Evolutionary conservation across 2,329 filamentous ascomycete species (phyloP).

Genomic region (Aspergillus cejpii): DNA sequence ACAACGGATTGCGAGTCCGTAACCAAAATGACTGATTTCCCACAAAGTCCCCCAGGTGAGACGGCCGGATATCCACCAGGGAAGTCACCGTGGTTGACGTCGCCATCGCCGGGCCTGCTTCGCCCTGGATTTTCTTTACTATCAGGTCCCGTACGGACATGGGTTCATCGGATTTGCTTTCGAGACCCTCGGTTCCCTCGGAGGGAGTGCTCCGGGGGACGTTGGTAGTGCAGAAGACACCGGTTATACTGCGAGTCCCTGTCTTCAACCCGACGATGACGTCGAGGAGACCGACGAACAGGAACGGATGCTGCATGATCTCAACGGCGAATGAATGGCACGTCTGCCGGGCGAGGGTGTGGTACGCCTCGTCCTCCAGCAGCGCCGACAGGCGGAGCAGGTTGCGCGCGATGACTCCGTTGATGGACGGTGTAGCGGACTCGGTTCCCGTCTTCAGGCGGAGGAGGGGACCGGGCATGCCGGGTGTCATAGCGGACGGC

Average conservation of each 20-base stretch:
- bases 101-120: slow-evolving; percentile 29
- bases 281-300: slow-evolving; percentile 75
- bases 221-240: slow-evolving; percentile 43
- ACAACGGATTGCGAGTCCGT: slow-evolving; percentile 31
- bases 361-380: slow-evolving; percentile 60
- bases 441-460: slow-evolving; percentile 95
- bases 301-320: slow-evolving; percentile 84
- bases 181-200: slow-evolving; percentile 11
- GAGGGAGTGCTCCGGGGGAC: slow-evolving; percentile 8
- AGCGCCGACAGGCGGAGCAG: slow-evolving; percentile 71
- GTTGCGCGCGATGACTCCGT: slow-evolving; percentile 79
- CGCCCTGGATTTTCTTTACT: slow-evolving; percentile 28
- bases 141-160: slow-evolving; percentile 26
- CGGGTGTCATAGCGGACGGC: slow-evolving; percentile 48
- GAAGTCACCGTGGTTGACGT: slow-evolving; percentile 31
- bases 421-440: slow-evolving; percentile 80
- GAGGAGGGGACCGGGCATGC: slow-evolving; percentile 59
- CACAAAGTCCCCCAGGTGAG: slow-evolving; percentile 30
- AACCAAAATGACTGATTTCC: slow-evolving; percentile 36
- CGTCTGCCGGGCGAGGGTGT: slow-evolving; percentile 61
- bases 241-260: slow-evolving; percentile 57
- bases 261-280: slow-evolving; percentile 68
- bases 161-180: slow-evolving; percentile 19
- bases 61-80: slow-evolving; percentile 34
- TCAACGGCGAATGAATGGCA: slow-evolving; percentile 84